These are phyloP conservation scores for Uronychia binucleata DNA, from an alignment of 73 alveolate species.

Conservation along the genomic window DNA sequence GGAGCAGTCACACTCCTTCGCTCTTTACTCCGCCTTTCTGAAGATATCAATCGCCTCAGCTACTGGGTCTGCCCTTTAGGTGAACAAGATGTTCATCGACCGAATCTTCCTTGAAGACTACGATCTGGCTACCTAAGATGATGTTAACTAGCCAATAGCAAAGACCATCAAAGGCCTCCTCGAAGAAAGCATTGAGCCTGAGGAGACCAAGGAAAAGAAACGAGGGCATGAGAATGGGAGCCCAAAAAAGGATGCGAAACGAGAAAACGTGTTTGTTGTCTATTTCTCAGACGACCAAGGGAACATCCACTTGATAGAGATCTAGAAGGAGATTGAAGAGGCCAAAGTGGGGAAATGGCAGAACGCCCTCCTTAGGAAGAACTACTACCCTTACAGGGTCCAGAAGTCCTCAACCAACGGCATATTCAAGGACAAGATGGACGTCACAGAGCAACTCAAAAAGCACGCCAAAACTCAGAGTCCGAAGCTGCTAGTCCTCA, in stretches of 20 bases:
- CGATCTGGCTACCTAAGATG: neutral
- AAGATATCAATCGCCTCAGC: too few species aligned
- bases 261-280: neutral
- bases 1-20: neutral
- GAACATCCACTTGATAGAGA: neutral
- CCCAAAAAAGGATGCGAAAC: too few species aligned
- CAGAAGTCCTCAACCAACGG: slow-evolving; percentile 7
- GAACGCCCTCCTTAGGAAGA: slow-evolving; percentile 7
- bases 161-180: neutral
- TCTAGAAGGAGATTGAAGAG: neutral
- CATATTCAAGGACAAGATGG: slow-evolving; percentile 1
- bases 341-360: neutral
- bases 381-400: slow-evolving; percentile 21
- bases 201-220: too few species aligned
- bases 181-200: too few species aligned
- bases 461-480: neutral
- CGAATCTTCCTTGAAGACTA: neutral
- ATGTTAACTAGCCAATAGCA: neutral
- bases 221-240: too few species aligned
- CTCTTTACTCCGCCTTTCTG: neutral
- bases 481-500: neutral
- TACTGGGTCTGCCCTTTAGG: neutral
- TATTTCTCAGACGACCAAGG: neutral
- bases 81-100: neutral
- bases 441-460: slow-evolving; percentile 1